phyloP scores from a whole-genome alignment of 1,284 basidiomycete species.

The Apiotrichum domesticum region DNA sequence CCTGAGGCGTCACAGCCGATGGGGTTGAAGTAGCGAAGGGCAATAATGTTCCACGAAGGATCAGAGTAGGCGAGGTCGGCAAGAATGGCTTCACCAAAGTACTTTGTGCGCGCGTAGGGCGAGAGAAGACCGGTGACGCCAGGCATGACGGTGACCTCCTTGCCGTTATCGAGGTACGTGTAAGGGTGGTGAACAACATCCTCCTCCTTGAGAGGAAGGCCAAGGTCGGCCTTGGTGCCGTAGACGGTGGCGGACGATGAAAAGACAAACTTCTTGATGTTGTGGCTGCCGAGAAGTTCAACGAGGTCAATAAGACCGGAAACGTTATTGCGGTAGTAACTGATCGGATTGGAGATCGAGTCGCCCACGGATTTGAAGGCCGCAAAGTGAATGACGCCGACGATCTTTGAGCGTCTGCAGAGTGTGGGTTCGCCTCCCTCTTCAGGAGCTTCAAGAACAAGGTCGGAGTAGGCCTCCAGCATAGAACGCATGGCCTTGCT shows the following conservation, averaged over 20 bases:
- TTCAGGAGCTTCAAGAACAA: background rate
- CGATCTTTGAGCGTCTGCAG: background rate
- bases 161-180: background rate
- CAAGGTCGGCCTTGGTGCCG: slow-evolving; percentile 10
- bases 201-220: slow-evolving; percentile 9
- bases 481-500: background rate
- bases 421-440: background rate
- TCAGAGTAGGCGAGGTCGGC: slow-evolving; percentile 14
- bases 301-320: slow-evolving; percentile 8
- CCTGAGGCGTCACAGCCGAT: slow-evolving; percentile 26
- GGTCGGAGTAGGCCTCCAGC: slow-evolving; percentile 2
- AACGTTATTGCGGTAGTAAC: slow-evolving; percentile 12
- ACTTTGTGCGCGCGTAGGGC: slow-evolving; percentile 12
- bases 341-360: slow-evolving; percentile 3
- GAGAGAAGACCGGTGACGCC: slow-evolving; percentile 10
- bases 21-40: slow-evolving; percentile 26
- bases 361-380: slow-evolving; percentile 8
- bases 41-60: slow-evolving; percentile 17
- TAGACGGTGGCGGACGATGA: slow-evolving; percentile 15
- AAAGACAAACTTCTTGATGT: slow-evolving; percentile 14
- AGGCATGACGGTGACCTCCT: background rate
- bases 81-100: slow-evolving; percentile 14
- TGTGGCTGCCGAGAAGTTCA: slow-evolving; percentile 2
- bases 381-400: slow-evolving; percentile 10
- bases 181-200: slow-evolving; percentile 13